A percentile compares a stretch with the other conserved stretches of the same genome.
Conservation (phyloP, 2,329 filamentous ascomycete species). For the Cytospora piceicola region DNA sequence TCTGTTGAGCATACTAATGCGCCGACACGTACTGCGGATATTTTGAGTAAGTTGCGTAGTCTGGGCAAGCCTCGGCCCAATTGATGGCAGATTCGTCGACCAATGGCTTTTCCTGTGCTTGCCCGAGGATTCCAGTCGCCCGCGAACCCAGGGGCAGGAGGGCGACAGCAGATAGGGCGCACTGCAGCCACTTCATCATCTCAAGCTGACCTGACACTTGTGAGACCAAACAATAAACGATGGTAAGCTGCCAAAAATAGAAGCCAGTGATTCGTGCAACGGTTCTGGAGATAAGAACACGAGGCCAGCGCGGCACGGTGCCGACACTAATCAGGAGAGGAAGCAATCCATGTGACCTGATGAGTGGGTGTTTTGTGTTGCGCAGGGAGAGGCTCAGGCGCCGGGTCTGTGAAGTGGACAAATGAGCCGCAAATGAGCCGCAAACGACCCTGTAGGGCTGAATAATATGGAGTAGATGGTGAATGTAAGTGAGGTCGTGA, state of each 20-base stretch:
- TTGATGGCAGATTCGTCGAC: conserved; percentile 39
- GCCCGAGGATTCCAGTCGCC: conserved; percentile 17
- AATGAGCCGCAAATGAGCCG: too few species aligned
- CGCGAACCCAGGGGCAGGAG: conserved; percentile 8
- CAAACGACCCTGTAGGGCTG: not conserved
- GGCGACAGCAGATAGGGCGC: conserved; percentile 9
- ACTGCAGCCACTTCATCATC: conserved; percentile 15
- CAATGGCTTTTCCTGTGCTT: conserved; percentile 39
- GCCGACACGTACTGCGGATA: conserved; percentile 57
- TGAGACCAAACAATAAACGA: conserved; percentile 4
- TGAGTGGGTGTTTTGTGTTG: conserved; percentile 1
- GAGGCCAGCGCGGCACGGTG: not conserved
- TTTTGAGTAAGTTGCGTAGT: conserved; percentile 64
- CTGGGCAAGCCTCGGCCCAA: conserved; percentile 57
- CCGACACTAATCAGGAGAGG: conserved; percentile 11
- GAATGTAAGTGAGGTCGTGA: not conserved
- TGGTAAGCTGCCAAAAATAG: not conserved
- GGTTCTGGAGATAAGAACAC: not conserved
- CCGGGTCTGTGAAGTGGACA: not conserved
- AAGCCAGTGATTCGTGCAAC: not conserved
- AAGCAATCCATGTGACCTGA: conserved; percentile 6
- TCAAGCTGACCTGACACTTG: not conserved
- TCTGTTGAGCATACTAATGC: conserved; percentile 32
- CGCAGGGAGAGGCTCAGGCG: not conserved
- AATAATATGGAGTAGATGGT: not conserved